Percentiles rank a stretch among this genome's conserved stretches.
phyloP scores from a whole-genome alignment of 140 eudicot species.

The Stevia rebaudiana region DNA sequence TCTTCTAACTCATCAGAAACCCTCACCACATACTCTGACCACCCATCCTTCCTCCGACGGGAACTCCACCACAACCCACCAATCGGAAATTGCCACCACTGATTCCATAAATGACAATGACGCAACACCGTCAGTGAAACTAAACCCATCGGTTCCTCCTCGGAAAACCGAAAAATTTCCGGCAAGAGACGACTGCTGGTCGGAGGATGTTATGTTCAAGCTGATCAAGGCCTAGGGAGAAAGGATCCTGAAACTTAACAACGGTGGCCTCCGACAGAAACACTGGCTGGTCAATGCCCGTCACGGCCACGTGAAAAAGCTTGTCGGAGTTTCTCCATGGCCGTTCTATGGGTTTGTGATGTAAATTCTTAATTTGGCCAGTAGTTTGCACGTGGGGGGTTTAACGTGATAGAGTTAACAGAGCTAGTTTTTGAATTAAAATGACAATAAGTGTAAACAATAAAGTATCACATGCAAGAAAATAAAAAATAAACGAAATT shows the following conservation, averaged over 20 bases:
- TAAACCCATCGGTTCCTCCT: background rate
- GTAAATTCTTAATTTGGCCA: too few relatives aligned
- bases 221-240: slow-evolving; percentile 57
- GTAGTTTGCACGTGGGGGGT: too few relatives aligned
- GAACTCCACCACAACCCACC: slow-evolving; percentile 25
- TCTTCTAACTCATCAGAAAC: background rate
- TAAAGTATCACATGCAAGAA: too few relatives aligned
- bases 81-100: slow-evolving; percentile 22
- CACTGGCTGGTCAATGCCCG: slow-evolving; percentile 57
- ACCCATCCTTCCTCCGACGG: slow-evolving; percentile 23
- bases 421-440: too few relatives aligned
- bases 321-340: slow-evolving; percentile 55
- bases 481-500: too few relatives aligned
- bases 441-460: too few relatives aligned
- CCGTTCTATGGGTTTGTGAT: too few relatives aligned
- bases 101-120: slow-evolving; percentile 23
- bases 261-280: slow-evolving; percentile 57
- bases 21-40: slow-evolving; percentile 8
- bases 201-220: slow-evolving; percentile 45
- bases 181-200: slow-evolving; percentile 63
- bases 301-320: slow-evolving; percentile 34
- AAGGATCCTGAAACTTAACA: slow-evolving; percentile 39
- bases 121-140: background rate
- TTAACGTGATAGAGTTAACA: too few relatives aligned
- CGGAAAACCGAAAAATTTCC: slow-evolving; percentile 17